Evolutionary conservation across 1,284 basidiomycete genomes (phyloP).

Genomic region (Fomitopsis pinicola): DNA sequence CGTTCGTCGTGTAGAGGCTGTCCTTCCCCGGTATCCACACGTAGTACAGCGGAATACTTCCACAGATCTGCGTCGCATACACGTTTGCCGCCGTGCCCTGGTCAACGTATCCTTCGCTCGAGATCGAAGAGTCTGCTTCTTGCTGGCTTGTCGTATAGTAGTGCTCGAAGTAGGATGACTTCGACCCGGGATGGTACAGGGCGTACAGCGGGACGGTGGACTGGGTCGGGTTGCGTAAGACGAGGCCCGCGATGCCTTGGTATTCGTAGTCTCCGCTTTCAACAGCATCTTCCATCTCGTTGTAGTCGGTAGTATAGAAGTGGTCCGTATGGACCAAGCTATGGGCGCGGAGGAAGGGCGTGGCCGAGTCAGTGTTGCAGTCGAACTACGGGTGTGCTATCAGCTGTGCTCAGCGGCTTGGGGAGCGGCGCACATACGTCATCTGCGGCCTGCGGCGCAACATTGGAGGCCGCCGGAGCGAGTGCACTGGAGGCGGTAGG

Average conservation of each 20-base stretch:
- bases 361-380: neutral
- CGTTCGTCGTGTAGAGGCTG: slow-evolving; percentile 2
- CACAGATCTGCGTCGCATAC: neutral
- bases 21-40: neutral
- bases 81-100: neutral
- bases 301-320: neutral
- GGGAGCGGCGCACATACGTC: too few species aligned
- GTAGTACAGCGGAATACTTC: neutral
- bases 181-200: neutral
- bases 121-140: neutral
- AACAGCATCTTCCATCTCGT: neutral
- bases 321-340: too few species aligned
- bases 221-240: neutral
- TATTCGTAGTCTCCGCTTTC: neutral
- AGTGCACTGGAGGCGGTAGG: too few species aligned
- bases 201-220: neutral
- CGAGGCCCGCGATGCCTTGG: neutral
- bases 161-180: neutral
- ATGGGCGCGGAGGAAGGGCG: too few species aligned
- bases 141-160: neutral
- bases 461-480: too few species aligned
- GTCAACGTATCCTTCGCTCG: neutral
- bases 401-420: too few species aligned
- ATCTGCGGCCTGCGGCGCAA: too few species aligned
- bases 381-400: too few species aligned